Conservation (phyloP, 2,329 filamentous ascomycete genomes). For the Fusarium acutatum region DNA sequence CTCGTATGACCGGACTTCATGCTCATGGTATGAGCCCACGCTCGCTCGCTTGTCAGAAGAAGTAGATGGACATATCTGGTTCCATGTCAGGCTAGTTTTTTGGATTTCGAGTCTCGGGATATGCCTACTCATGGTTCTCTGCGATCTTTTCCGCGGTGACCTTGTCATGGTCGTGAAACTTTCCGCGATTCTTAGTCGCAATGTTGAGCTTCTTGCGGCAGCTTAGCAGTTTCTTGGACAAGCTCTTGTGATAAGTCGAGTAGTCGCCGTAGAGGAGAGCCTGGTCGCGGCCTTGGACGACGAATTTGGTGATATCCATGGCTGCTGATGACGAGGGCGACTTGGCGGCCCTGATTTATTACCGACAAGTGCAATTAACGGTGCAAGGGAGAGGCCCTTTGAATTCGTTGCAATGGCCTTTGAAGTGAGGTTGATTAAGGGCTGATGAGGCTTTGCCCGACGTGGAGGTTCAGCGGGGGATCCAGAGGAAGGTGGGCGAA, state of each 20-base stretch:
- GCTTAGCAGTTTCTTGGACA: conserved; percentile 83
- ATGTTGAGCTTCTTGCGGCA: conserved; percentile 86
- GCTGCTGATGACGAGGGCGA: not conserved
- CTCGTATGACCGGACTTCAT: conserved; percentile 86
- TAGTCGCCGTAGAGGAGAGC: conserved; percentile 91
- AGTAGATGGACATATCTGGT: conserved; percentile 79
- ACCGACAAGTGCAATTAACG: not conserved
- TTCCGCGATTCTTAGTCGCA: conserved; percentile 84
- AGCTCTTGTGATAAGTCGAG: conserved; percentile 80
- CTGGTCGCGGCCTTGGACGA: conserved; percentile 81
- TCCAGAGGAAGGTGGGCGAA: conserved; percentile 17
- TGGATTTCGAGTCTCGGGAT: not conserved
- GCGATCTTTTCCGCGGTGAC: conserved; percentile 80
- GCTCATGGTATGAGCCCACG: conserved; percentile 95
- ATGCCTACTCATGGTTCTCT: conserved; percentile 75
- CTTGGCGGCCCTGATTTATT: not conserved
- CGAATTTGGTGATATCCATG: conserved; percentile 92
- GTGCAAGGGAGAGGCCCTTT: not conserved
- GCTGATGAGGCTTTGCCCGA: conserved; percentile 35
- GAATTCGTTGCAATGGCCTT: conserved; percentile 3
- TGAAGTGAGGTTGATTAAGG: conserved; percentile 22
- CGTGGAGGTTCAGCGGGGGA: conserved; percentile 43
- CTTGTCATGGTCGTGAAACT: conserved; percentile 76
- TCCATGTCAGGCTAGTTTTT: conserved; percentile 26
- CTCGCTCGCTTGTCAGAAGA: conserved; percentile 85